Percentiles rank a stretch among this genome's conserved stretches.
phyloP scores from a whole-genome alignment of 2,329 filamentous ascomycete genomes.

The Aureobasidium sp. region DNA sequence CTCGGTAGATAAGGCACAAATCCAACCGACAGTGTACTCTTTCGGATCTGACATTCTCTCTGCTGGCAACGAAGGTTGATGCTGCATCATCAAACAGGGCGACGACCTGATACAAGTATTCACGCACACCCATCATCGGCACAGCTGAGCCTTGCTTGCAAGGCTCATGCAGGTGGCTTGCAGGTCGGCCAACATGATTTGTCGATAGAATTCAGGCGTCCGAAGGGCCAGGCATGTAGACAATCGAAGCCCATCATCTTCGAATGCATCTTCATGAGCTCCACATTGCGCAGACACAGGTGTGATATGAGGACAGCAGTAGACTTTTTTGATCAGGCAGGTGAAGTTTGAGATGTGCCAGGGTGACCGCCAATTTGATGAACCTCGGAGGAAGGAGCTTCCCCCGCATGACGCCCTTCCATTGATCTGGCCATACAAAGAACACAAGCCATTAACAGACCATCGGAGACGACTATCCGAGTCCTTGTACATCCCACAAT shows the following conservation, averaged over 20 bases:
- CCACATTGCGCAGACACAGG: background rate
- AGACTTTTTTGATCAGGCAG: no score
- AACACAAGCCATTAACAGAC: background rate
- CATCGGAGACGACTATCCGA: background rate
- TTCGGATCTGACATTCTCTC: constrained; percentile 15
- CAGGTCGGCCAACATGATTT: background rate
- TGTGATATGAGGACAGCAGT: background rate
- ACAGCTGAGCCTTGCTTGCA: background rate
- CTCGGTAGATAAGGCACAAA: constrained; percentile 16
- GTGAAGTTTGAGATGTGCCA: background rate
- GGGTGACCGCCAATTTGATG: background rate
- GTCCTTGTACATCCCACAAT: background rate
- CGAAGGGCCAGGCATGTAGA: background rate
- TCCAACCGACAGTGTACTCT: constrained; percentile 18
- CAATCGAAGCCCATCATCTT: background rate
- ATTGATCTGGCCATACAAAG: background rate
- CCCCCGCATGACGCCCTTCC: constrained; percentile 6
- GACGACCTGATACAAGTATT: background rate
- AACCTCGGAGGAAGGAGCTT: constrained; percentile 11
- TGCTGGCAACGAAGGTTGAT: background rate
- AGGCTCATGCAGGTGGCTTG: background rate
- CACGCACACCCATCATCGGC: background rate
- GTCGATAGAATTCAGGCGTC: background rate
- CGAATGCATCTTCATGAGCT: background rate
- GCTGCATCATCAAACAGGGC: background rate